Evolutionary conservation across 495 filamentous ascomycete genomes (phyloP).

Genomic region (Annulohypoxylon moriforme): DNA sequence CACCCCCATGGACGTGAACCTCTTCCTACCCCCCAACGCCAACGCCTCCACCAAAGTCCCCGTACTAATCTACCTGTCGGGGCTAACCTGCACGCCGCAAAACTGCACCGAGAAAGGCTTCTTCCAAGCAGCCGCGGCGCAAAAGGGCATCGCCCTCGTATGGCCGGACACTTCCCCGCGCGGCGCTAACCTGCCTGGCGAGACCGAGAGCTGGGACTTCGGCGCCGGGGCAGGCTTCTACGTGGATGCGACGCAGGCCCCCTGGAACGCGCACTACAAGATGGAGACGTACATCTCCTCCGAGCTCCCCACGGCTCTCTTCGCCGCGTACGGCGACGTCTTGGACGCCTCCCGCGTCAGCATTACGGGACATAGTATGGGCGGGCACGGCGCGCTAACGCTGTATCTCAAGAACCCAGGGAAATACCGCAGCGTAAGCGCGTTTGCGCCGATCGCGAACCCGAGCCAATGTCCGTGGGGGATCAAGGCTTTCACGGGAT

Average conservation of each 20-base stretch:
- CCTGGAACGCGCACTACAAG: constrained; percentile 79
- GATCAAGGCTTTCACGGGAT: constrained; percentile 92
- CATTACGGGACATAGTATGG: constrained; percentile 96
- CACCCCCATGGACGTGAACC: constrained; percentile 76
- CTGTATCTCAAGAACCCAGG: constrained; percentile 91
- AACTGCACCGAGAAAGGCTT: constrained; percentile 98
- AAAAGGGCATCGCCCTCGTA: constrained; percentile 84
- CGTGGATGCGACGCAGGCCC: constrained; percentile 83
- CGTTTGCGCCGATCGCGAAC: constrained; percentile 93
- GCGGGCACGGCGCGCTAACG: constrained; percentile 93
- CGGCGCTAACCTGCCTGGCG: constrained; percentile 79
- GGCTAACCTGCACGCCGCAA: constrained; percentile 93
- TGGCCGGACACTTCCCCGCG: constrained; percentile 96
- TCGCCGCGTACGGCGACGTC: constrained; percentile 67
- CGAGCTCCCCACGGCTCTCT: constrained; percentile 83
- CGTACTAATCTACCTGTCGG: constrained; percentile 93
- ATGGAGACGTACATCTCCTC: constrained; percentile 92
- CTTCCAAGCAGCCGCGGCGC: constrained; percentile 83
- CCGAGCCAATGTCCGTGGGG: constrained; percentile 91
- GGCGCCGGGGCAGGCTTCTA: constrained; percentile 94
- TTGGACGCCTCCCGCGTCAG: constrained; percentile 75
- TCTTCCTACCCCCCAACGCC: constrained; percentile 75
- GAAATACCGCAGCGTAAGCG: constrained; percentile 85
- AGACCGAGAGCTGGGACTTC: constrained; percentile 90
- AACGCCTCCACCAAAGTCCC: constrained; percentile 72